Percentiles rank a stretch among this genome's conserved stretches.
Conservation (phyloP, 306 rosid genomes). For the Acacia crassicarpa region DNA sequence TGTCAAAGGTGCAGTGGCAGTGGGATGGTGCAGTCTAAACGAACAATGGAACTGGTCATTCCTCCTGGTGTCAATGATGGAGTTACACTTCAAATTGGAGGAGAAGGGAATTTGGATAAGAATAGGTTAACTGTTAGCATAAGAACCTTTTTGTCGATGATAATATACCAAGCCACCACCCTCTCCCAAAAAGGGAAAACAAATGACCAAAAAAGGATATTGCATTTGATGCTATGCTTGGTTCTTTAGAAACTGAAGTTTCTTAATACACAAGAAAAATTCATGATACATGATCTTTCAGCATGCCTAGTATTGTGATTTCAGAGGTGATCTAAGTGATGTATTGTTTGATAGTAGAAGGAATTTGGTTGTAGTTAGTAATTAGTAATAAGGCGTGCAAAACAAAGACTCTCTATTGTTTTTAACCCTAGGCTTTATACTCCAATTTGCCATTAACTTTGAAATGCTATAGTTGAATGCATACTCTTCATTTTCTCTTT, state of each 20-base stretch:
- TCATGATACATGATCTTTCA: constrained; percentile 6
- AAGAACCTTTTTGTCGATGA: not conserved
- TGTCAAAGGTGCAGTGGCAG: constrained; percentile 74
- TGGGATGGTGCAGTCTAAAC: constrained; percentile 63
- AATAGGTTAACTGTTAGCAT: constrained; percentile 48
- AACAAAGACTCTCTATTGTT: constrained; percentile 4
- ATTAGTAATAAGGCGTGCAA: not conserved
- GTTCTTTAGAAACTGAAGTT: not conserved
- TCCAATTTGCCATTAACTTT: no score
- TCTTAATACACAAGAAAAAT: not conserved
- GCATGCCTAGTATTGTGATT: constrained; percentile 6
- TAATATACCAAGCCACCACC: not conserved
- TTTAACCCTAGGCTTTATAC: not conserved
- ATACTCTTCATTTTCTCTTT: not conserved
- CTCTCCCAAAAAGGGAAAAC: not conserved
- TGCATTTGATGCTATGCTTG: not conserved
- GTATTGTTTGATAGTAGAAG: not conserved
- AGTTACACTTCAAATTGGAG: constrained; percentile 74
- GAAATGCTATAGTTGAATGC: not conserved
- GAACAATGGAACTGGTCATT: constrained; percentile 51
- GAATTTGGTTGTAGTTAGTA: not conserved
- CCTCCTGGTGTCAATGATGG: constrained; percentile 86
- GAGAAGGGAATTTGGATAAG: constrained; percentile 76
- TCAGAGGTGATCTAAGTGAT: not conserved
- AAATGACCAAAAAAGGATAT: not conserved